Percentiles rank a stretch among this genome's conserved stretches.
Conservation (phyloP, 805 yeast genomes). For the Priceomyces fermenticarens region DNA sequence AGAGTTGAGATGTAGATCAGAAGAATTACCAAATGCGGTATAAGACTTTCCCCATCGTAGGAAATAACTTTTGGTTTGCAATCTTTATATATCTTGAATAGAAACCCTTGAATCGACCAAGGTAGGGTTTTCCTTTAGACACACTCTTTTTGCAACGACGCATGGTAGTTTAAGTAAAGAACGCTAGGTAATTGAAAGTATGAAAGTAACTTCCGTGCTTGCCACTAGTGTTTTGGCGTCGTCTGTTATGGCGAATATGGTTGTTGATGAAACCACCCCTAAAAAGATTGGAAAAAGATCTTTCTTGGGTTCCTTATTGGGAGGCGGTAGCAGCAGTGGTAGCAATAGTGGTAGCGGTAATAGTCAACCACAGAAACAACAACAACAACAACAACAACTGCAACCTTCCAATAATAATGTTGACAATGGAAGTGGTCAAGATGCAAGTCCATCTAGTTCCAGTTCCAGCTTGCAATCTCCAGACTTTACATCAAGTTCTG, state of each 20-base stretch:
- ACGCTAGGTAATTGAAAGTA: slow-evolving; percentile 7
- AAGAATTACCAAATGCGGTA: slow-evolving; percentile 6
- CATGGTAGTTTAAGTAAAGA: slow-evolving; percentile 7
- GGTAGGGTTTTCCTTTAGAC: slow-evolving; percentile 1
- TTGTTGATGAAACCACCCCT: slow-evolving; percentile 8
- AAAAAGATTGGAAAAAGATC: slow-evolving; percentile 12
- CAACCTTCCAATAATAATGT: not conserved
- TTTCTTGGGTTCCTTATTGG: slow-evolving; percentile 6
- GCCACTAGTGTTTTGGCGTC: slow-evolving; percentile 20
- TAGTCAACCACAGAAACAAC: not conserved
- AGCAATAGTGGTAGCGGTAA: not conserved
- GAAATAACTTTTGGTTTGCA: not conserved
- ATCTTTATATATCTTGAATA: slow-evolving; percentile 5
- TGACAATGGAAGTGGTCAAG: not conserved
- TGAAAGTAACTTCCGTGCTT: slow-evolving; percentile 23
- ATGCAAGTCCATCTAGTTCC: slow-evolving; percentile 6
- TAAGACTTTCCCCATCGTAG: slow-evolving; percentile 5
- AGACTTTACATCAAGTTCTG: slow-evolving; percentile 1
- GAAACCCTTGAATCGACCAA: slow-evolving; percentile 1
- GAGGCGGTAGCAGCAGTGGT: slow-evolving; percentile 1
- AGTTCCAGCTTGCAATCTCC: slow-evolving; percentile 5
- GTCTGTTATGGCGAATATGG: slow-evolving; percentile 18
- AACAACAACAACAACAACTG: not conserved
- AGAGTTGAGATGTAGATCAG: not conserved
- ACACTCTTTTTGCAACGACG: slow-evolving; percentile 4